These are phyloP conservation scores for Tilletiopsis washingtonensis DNA, from an alignment of 1,284 basidiomycete species.

Conservation along the genomic window DNA sequence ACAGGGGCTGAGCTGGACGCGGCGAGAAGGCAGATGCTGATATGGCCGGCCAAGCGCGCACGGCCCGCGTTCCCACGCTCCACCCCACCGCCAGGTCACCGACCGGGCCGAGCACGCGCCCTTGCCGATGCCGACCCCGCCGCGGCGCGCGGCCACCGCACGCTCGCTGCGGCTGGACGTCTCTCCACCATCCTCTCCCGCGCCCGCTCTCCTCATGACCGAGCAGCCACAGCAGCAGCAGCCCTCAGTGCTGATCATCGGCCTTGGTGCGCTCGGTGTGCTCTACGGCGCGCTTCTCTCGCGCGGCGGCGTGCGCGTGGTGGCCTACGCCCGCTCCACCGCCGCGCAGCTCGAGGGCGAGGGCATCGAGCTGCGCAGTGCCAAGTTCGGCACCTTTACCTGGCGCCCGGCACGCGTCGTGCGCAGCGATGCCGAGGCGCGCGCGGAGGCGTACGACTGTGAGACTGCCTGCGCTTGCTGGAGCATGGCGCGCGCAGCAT, in stretches of 20 bases:
- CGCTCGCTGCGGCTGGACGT: too few relatives aligned
- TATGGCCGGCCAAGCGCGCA: too few relatives aligned
- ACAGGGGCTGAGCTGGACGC: too few relatives aligned
- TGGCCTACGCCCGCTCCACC: conserved; percentile 66
- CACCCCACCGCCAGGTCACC: too few relatives aligned
- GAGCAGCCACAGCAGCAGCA: too few relatives aligned
- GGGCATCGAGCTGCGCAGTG: conserved; percentile 57
- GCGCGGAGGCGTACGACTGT: conserved; percentile 60
- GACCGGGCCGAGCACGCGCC: too few relatives aligned
- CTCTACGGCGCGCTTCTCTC: conserved; percentile 60
- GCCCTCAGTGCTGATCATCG: conserved; percentile 52
- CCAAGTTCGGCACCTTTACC: conserved; percentile 56
- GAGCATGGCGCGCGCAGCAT: not conserved
- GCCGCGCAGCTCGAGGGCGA: conserved; percentile 54
- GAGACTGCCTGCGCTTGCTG: conserved; percentile 21
- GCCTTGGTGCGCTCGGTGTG: conserved; percentile 53
- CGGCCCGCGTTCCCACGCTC: too few relatives aligned
- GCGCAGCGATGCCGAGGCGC: conserved; percentile 54
- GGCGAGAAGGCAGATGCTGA: too few relatives aligned
- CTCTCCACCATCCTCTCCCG: too few relatives aligned
- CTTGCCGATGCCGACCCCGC: too few relatives aligned
- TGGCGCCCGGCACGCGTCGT: conserved; percentile 64
- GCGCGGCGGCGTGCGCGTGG: conserved; percentile 60
- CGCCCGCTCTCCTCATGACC: too few relatives aligned
- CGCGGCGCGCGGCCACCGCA: too few relatives aligned